Percentiles rank a stretch among this genome's conserved stretches.
Evolutionary conservation across 208 protist genomes (phyloP).

Genomic region (Trypanosoma lewisi): DNA sequence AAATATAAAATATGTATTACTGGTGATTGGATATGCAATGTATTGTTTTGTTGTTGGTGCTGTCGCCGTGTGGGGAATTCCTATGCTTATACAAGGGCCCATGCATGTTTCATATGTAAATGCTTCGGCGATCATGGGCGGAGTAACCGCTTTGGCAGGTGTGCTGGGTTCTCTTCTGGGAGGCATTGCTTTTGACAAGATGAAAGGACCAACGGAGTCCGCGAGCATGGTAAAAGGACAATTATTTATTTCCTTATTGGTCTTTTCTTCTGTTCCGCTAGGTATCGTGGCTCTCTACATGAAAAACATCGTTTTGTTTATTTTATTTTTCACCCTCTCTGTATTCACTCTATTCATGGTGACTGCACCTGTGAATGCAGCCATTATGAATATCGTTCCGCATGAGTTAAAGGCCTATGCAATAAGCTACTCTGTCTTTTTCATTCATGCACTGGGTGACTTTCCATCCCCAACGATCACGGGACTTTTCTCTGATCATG

Average conservation of each 20-base stretch:
- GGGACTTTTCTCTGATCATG: constrained; percentile 62
- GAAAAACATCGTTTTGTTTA: constrained; percentile 31
- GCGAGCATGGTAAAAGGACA: constrained; percentile 49
- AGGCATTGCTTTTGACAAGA: constrained; percentile 55
- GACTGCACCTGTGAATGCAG: constrained; percentile 78
- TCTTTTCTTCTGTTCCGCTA: constrained; percentile 44
- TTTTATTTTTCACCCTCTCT: constrained; percentile 34
- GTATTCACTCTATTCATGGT: constrained; percentile 71
- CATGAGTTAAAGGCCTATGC: constrained; percentile 72
- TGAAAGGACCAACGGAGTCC: constrained; percentile 57
- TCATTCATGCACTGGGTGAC: constrained; percentile 87
- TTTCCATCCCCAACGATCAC: constrained; percentile 85
- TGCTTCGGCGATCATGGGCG: constrained; percentile 57
- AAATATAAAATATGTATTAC: constrained; percentile 64
- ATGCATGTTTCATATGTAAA: constrained; percentile 36
- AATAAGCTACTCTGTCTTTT: constrained; percentile 81
- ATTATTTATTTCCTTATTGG: constrained; percentile 48
- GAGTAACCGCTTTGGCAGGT: constrained; percentile 56
- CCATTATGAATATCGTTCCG: constrained; percentile 66
- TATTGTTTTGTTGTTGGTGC: constrained; percentile 87
- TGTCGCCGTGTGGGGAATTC: constrained; percentile 78
- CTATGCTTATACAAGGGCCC: constrained; percentile 67
- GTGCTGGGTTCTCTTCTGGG: constrained; percentile 68
- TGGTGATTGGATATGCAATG: constrained; percentile 70
- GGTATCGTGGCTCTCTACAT: constrained; percentile 45